Evolutionary conservation across 768 basidiomycete species (phyloP).

Genomic region (Serendipita sp.): DNA sequence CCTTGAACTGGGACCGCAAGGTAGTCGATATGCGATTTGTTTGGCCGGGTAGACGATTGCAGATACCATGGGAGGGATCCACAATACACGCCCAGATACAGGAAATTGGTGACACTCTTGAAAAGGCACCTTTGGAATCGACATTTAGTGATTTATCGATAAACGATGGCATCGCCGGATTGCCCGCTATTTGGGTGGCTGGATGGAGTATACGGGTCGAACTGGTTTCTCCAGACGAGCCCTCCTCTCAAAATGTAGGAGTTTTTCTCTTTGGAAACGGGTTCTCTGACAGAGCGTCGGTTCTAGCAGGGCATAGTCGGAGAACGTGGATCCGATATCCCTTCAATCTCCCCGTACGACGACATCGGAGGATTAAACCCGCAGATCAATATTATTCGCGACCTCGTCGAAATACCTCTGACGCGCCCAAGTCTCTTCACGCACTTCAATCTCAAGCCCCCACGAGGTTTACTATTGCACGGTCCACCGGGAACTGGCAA

Average conservation of each 20-base stretch:
- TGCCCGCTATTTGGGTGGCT: background rate
- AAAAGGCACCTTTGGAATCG: slow-evolving; percentile 48
- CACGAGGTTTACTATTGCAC: slow-evolving; percentile 86
- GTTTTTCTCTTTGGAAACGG: too few relatives aligned
- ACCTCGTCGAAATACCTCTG: slow-evolving; percentile 75
- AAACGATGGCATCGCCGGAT: too few relatives aligned
- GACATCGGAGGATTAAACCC: slow-evolving; percentile 75
- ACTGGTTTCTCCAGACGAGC: background rate
- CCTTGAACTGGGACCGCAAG: background rate
- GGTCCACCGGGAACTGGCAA: slow-evolving; percentile 98
- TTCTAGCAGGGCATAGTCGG: background rate
- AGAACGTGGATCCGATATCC: background rate
- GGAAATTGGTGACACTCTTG: slow-evolving; percentile 38
- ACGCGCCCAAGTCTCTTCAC: slow-evolving; percentile 66
- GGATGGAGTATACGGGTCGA: background rate
- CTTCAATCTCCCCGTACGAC: slow-evolving; percentile 37
- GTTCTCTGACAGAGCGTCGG: too few relatives aligned
- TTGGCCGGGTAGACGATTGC: slow-evolving; percentile 38
- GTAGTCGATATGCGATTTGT: slow-evolving; percentile 6
- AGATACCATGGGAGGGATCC: slow-evolving; percentile 24
- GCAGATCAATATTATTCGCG: slow-evolving; percentile 74
- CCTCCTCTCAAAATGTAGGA: too few relatives aligned
- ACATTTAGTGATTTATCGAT: too few relatives aligned
- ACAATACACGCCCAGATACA: slow-evolving; percentile 22
- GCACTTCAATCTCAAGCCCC: slow-evolving; percentile 83